Base-by-base conservation (phyloP, 441 rosid genomes). In the Sinapis alba region DNA sequence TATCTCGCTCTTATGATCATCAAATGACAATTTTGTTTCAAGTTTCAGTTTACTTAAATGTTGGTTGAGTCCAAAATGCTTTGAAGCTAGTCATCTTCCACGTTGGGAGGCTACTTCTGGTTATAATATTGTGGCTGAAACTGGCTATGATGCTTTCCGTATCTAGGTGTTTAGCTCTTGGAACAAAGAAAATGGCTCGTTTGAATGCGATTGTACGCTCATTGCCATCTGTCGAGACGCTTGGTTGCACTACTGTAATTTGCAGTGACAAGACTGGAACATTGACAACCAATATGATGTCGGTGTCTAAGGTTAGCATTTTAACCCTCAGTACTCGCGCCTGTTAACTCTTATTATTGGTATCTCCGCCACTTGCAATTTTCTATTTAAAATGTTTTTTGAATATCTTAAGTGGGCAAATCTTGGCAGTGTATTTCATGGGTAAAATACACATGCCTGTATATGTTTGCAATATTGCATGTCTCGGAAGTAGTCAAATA, bases 181-280 rank as follows among this genome's bases (percentile, higher is more conserved):
- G 99, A 67, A 96, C 99, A 51, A 96, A 96, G 87, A 89, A 97
- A 71, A 96, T 96, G 99, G 99, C 99, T 74, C 92, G 99, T 72
- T 81, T 93, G 84, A 96, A 96, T 83, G 99, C 99, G 47, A 92
- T 96, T 80, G 99, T 96, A 58, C 89, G 98, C 51, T 91, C 98
- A 70, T 89, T 96, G 90, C 98, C 99, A 72, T 96, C 99, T 19
- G 99, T 93, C 27, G 99, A 96, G 86, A 96, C 99, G 53, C 84
- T 93, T 75, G 98, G 98, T 65, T 96, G 99, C 87, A 96, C 99
- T 58, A 93, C 99, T 69, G 99, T 96, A 72, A 96, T 96, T 76
- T 96, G 99, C 84, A 93, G 97, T 67, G 99, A 96, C 80, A 93
- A 96, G 83, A 96, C 99, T 65, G 99, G 99, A 79, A 96, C 98